These are phyloP conservation scores for Poterioochromonas sp. DNA, from an alignment of 352 stramenopile genomes.

Conservation along the genomic window DNA sequence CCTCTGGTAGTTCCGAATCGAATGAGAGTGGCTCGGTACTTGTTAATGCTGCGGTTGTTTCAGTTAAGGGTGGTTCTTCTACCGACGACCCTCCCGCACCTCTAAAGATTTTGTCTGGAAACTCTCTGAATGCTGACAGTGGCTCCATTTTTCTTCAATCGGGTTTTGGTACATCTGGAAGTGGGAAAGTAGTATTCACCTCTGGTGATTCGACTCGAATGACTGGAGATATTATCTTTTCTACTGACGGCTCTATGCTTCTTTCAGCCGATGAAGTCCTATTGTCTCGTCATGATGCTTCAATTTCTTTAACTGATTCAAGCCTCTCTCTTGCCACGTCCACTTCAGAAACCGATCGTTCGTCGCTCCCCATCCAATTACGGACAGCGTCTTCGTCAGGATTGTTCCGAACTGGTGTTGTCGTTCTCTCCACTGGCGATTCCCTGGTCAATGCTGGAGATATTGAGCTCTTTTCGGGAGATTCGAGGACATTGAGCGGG, in stretches of 20 bases:
- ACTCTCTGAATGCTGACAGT: too few species aligned
- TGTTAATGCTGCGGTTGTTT: too few species aligned
- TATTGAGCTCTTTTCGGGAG: neutral
- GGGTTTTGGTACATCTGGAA: too few species aligned
- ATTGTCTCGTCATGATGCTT: neutral
- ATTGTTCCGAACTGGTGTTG: neutral
- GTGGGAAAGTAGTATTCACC: too few species aligned
- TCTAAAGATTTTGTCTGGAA: too few species aligned
- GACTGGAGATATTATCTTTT: constrained; percentile 60
- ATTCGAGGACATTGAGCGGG: neutral
- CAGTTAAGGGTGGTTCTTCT: too few species aligned
- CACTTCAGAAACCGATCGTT: neutral
- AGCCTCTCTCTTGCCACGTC: neutral
- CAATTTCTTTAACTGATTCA: neutral
- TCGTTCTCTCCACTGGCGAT: neutral
- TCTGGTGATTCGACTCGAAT: constrained; percentile 46
- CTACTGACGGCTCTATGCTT: constrained; percentile 52
- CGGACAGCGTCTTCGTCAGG: neutral
- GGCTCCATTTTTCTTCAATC: too few species aligned
- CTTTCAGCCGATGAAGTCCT: too few species aligned
- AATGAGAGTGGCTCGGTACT: too few species aligned
- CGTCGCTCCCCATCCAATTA: neutral
- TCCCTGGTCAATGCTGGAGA: neutral
- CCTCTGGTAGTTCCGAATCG: too few species aligned
- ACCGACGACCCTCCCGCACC: too few species aligned